These are phyloP conservation scores for Bipolaris gigantea DNA, from an alignment of 2,329 filamentous ascomycete species.

Conservation along the genomic window DNA sequence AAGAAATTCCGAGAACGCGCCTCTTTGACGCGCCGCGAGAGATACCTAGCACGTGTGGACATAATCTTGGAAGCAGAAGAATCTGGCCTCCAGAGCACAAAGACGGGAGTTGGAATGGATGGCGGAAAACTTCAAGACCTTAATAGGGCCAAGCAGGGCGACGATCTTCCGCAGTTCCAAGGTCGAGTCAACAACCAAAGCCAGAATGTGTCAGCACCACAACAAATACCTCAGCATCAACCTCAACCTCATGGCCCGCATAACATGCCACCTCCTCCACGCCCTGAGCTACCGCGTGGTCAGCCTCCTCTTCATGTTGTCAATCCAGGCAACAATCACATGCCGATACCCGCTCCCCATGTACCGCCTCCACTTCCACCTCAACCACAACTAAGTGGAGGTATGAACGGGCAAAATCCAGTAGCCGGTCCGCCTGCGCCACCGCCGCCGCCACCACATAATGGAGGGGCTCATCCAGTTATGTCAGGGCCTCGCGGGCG, in stretches of 20 bases:
- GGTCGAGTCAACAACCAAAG: background rate
- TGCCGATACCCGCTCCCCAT: background rate
- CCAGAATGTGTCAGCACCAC: constrained; percentile 13
- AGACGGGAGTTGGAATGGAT: background rate
- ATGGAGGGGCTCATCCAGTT: background rate
- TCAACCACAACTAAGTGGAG: constrained; percentile 10
- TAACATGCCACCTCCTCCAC: constrained; percentile 4
- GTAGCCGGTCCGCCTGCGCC: background rate
- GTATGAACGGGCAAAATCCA: background rate
- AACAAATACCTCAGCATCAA: constrained; percentile 4
- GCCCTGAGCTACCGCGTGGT: constrained; percentile 6
- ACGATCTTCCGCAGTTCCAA: constrained; percentile 3
- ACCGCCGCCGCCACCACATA: constrained; percentile 3
- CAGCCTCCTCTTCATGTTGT: constrained; percentile 1
- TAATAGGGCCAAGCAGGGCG: background rate
- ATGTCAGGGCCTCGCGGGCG: constrained; percentile 14
- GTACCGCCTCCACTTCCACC: constrained; percentile 9
- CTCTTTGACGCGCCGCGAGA: constrained; percentile 11
- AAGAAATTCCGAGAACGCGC: constrained; percentile 17
- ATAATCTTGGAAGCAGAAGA: constrained; percentile 37
- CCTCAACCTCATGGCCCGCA: constrained; percentile 8
- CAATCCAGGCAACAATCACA: constrained; percentile 1
- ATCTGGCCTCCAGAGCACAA: constrained; percentile 18
- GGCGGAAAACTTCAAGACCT: background rate
- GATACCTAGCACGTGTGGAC: constrained; percentile 27